phyloP scores from a whole-genome alignment of 441 rosid genomes.

The Euphorbia celastroides region DNA sequence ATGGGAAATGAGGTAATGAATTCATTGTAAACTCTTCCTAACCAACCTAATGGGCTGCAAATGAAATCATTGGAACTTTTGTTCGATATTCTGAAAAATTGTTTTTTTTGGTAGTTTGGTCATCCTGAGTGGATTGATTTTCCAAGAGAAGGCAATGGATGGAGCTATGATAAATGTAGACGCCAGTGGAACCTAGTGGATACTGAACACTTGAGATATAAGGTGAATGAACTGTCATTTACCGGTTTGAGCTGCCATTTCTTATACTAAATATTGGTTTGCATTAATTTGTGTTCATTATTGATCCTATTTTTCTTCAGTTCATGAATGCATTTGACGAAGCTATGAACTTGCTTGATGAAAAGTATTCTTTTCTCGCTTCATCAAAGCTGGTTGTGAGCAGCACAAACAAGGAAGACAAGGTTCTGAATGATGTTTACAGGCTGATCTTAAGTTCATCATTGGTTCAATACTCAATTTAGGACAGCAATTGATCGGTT shows the following conservation, averaged over 20 bases:
- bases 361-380: conserved; percentile 54
- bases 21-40: neutral
- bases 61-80: neutral
- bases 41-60: neutral
- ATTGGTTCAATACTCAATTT: neutral
- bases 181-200: conserved; percentile 71
- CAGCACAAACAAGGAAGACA: conserved; percentile 57
- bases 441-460: neutral
- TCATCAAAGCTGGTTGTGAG: conserved; percentile 73
- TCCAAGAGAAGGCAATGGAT: conserved; percentile 83
- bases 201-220: conserved; percentile 61
- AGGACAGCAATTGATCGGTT: conserved; percentile 12
- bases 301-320: conserved; percentile 23
- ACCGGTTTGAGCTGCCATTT: conserved; percentile 1
- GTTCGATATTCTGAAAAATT: conserved; percentile 6
- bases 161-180: conserved; percentile 84
- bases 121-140: conserved; percentile 94
- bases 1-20: conserved; percentile 82
- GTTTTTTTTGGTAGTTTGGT: conserved; percentile 56
- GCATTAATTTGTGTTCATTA: neutral
- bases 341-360: conserved; percentile 75
- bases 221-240: conserved; percentile 36
- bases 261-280: neutral
- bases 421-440: conserved; percentile 36
- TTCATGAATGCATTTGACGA: conserved; percentile 70